Base-by-base conservation (phyloP, 257 asterid genomes). In the Dorcoceras hygrometricum region DNA sequence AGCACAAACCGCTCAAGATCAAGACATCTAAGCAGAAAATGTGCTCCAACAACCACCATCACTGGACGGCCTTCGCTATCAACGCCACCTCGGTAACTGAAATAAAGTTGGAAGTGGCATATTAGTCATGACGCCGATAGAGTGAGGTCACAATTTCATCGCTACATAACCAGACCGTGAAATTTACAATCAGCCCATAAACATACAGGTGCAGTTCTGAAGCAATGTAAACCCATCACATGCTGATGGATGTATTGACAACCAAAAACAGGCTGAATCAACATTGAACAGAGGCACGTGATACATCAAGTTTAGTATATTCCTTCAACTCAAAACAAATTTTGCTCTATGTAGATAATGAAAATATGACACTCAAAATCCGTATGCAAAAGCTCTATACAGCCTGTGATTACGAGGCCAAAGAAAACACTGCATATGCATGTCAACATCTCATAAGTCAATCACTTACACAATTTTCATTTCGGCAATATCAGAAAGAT, bases 41-140 rank as follows among this genome's bases (percentile, higher is more conserved):
- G 98, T 61, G 98, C 98, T 75, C 98, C 97, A 73, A 92, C 96
- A 39, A 92, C 84, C 57, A 92, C 97, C 97, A 92, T 84, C 68
- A 92, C 95, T 10, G 93, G 97, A 23, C 81, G 89, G 31, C 97
- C 95, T 82, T 87, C 97, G 71, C 89, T 79, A 75, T 92, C 98
- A 46, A 89, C 87, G 68, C 98, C 98, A 71, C 98, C 96, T 28
- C 95, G 91, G 76, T 92, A 89, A 71, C 98, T 92, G 86, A 73
- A 75, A 79, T 46, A 56, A 27, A 24, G 26, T 58, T 14, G 61
- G 24, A n/a, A 46, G 54, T 31, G 14, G 34, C 12, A 31, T 19
- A 61, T 58, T 59, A 29, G 28, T 57, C 16, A 60, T 50, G 67
- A 43, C 36, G 53, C 51, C 36, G 26, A 22, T 8, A 62, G 16